Percentiles rank a stretch among this genome's conserved stretches.
Evolutionary conservation across 345 rosid genomes (phyloP).

Genomic region (Gossypium thurberi): DNA sequence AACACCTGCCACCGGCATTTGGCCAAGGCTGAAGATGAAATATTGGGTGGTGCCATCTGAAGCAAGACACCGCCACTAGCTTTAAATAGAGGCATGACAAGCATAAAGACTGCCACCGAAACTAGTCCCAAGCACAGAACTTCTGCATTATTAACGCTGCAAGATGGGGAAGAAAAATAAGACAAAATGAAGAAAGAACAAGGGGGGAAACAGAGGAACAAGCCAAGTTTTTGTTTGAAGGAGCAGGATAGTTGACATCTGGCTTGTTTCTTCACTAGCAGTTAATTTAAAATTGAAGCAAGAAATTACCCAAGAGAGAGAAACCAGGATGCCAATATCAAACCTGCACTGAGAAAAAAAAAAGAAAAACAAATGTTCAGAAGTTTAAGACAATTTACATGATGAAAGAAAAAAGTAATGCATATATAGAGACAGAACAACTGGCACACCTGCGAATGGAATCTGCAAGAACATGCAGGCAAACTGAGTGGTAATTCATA

Average conservation of each 20-base stretch:
- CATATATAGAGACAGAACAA: conserved; percentile 10
- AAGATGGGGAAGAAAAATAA: conserved; percentile 15
- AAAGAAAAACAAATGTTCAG: not conserved
- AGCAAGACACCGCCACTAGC: conserved; percentile 76
- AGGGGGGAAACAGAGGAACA: not conserved
- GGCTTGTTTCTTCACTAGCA: not conserved
- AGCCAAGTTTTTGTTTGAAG: not conserved
- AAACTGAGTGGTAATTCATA: conserved; percentile 93
- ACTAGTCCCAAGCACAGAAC: conserved; percentile 91
- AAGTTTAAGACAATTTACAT: conserved; percentile 27
- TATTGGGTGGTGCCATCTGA: conserved; percentile 88
- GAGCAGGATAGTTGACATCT: not conserved
- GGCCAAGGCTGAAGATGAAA: conserved; percentile 74
- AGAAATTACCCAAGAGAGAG: conserved; percentile 75
- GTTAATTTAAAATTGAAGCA: conserved; percentile 10
- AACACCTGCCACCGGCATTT: conserved; percentile 92
- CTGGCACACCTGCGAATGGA: conserved; percentile 74
- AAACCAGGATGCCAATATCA: conserved; percentile 94
- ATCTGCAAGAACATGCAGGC: conserved; percentile 90
- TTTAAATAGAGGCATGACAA: conserved; percentile 84
- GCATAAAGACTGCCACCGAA: conserved; percentile 69
- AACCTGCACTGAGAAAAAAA: conserved; percentile 83
- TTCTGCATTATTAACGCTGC: conserved; percentile 92
- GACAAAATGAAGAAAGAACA: not conserved
- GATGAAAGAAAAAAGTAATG: not conserved